phyloP scores from a whole-genome alignment of 495 filamentous ascomycete genomes.

The Cladorrhinum samala region DNA sequence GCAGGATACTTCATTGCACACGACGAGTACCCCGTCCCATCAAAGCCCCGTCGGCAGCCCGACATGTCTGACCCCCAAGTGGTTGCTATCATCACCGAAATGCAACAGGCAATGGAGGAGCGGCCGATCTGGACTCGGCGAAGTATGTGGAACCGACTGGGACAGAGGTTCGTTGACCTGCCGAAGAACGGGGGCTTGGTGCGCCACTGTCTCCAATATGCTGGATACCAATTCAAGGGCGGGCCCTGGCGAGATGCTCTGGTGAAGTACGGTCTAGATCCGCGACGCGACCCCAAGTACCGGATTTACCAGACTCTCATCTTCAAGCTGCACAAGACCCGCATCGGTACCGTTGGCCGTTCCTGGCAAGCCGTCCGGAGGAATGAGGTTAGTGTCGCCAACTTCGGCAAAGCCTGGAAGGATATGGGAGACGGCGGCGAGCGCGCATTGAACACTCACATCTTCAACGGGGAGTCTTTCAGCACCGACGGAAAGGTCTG shows the following conservation, averaged over 20 bases:
- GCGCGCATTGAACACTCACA: slow-evolving; percentile 50
- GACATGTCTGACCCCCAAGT: slow-evolving; percentile 46
- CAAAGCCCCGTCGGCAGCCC: slow-evolving; percentile 29
- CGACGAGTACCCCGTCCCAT: slow-evolving; percentile 38
- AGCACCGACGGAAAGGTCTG: slow-evolving; percentile 75
- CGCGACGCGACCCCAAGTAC: slow-evolving; percentile 64
- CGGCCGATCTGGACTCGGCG: slow-evolving; percentile 85
- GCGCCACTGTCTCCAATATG: slow-evolving; percentile 62
- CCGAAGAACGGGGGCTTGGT: slow-evolving; percentile 45
- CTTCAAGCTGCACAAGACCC: slow-evolving; percentile 55
- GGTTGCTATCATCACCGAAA: slow-evolving; percentile 50
- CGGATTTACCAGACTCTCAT: slow-evolving; percentile 81
- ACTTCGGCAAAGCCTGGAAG: slow-evolving; percentile 30
- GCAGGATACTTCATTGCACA: slow-evolving; percentile 59
- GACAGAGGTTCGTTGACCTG: slow-evolving; percentile 35
- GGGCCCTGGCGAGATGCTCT: slow-evolving; percentile 89
- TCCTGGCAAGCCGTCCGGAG: slow-evolving; percentile 37
- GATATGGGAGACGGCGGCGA: slow-evolving; percentile 29
- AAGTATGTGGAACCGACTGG: slow-evolving; percentile 62
- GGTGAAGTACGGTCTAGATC: slow-evolving; percentile 79
- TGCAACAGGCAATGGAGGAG: slow-evolving; percentile 56
- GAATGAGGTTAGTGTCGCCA: slow-evolving; percentile 24
- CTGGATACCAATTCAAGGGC: slow-evolving; percentile 80
- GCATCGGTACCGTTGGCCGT: slow-evolving; percentile 37
- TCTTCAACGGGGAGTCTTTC: slow-evolving; percentile 71